phyloP scores from a whole-genome alignment of 768 basidiomycete species.

The Pulveroboletus frians region DNA sequence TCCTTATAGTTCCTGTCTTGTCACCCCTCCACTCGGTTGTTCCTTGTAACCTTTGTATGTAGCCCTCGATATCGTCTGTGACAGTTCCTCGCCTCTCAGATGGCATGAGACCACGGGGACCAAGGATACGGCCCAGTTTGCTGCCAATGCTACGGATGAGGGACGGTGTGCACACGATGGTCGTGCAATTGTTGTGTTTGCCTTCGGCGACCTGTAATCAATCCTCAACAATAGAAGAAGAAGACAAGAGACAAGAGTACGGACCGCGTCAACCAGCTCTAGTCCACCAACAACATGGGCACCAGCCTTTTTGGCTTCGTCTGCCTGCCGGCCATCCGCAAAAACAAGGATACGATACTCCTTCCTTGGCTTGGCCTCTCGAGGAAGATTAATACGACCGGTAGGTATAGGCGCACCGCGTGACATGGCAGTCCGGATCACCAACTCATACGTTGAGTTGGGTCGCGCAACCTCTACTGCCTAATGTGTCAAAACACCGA shows the following conservation, averaged over 20 bases:
- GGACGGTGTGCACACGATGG: constrained; percentile 77
- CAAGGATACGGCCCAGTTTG: constrained; percentile 71
- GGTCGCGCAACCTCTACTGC: constrained; percentile 80
- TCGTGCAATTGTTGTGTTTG: constrained; percentile 66
- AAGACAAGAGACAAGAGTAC: constrained; percentile 25
- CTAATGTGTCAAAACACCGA: constrained; percentile 35
- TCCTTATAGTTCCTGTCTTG: constrained; percentile 75
- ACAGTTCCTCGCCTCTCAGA: constrained; percentile 92
- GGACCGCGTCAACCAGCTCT: constrained; percentile 82
- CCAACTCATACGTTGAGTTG: constrained; percentile 71
- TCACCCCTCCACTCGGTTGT: constrained; percentile 93
- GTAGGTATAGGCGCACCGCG: constrained; percentile 81
- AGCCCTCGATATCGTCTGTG: constrained; percentile 80
- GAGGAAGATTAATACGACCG: constrained; percentile 82
- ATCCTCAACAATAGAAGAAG: constrained; percentile 2
- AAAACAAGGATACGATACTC: constrained; percentile 88
- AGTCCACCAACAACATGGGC: constrained; percentile 88
- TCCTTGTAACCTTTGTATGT: constrained; percentile 72
- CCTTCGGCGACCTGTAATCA: constrained; percentile 59
- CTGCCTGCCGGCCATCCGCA: constrained; percentile 77
- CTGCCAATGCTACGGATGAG: constrained; percentile 76
- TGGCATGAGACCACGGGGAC: constrained; percentile 94
- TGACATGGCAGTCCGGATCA: constrained; percentile 72
- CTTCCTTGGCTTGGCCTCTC: constrained; percentile 66
- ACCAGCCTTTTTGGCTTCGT: constrained; percentile 81